Conservation (phyloP, 2,329 filamentous ascomycete species). For the Diaporthe sp. region DNA sequence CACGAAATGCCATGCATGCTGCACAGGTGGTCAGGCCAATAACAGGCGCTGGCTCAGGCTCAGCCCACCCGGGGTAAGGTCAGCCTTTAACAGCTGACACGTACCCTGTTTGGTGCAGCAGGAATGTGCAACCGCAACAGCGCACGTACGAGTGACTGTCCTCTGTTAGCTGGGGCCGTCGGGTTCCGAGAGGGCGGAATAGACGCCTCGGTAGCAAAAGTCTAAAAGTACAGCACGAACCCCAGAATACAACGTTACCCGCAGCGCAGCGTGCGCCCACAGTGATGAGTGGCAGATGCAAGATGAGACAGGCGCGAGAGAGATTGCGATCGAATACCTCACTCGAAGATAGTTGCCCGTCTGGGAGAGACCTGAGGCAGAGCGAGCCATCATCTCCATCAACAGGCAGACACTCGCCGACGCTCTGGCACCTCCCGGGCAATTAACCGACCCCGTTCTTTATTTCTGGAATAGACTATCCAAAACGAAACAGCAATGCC, state of each 20-base stretch:
- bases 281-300: constrained; percentile 15
- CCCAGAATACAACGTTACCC: constrained; percentile 38
- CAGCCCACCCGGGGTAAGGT: constrained; percentile 16
- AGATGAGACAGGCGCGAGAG: constrained; percentile 30
- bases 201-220: constrained; percentile 29
- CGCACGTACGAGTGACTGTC: not conserved
- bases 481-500: constrained; percentile 10
- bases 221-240: constrained; percentile 32
- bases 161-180: constrained; percentile 24
- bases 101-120: not conserved
- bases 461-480: constrained; percentile 4
- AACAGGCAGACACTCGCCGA: constrained; percentile 4
- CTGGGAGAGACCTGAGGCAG: constrained; percentile 19
- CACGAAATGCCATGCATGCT: not conserved
- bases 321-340: constrained; percentile 31
- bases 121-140: not conserved
- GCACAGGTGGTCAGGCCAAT: constrained; percentile 4
- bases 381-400: not conserved
- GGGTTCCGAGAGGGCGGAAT: constrained; percentile 34
- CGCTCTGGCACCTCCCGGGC: not conserved
- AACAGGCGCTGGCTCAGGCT: constrained; percentile 6
- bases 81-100: not conserved
- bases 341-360: constrained; percentile 25
- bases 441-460: not conserved
- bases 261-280: not conserved